Conservation (phyloP, 139 green algal genomes). For the Picocystis salinarum region DNA sequence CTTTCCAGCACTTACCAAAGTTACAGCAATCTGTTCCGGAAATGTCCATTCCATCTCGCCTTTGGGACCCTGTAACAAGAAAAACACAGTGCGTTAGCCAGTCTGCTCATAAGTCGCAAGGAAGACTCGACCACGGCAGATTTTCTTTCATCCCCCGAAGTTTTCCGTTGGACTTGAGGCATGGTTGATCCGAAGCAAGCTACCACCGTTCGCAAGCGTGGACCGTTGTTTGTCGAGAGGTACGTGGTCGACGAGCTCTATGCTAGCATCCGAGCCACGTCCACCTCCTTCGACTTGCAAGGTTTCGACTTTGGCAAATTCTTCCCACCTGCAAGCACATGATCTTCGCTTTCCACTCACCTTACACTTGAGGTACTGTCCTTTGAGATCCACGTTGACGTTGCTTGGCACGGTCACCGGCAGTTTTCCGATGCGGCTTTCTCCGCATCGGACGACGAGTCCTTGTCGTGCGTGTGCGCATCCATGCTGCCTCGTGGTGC, state of each 20-base stretch:
- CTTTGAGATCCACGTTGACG: conserved; percentile 56
- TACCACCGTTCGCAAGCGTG: not conserved
- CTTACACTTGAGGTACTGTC: conserved; percentile 54
- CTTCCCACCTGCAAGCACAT: not conserved
- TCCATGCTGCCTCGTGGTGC: too few relatives aligned
- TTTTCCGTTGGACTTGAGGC: not conserved
- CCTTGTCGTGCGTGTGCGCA: too few relatives aligned
- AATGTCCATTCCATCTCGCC: conserved; percentile 52
- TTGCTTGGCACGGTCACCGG: conserved; percentile 55
- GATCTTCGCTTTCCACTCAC: conserved; percentile 17
- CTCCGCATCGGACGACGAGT: conserved; percentile 5
- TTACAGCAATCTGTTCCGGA: conserved; percentile 30
- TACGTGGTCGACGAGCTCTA: not conserved
- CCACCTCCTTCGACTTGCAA: not conserved
- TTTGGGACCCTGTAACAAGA: conserved; percentile 50
- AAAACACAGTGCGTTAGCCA: not conserved
- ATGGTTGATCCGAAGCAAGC: not conserved
- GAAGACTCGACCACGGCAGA: not conserved
- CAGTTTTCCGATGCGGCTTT: conserved; percentile 74
- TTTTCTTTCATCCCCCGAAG: too few relatives aligned
- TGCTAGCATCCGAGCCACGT: not conserved
- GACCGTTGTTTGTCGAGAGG: not conserved
- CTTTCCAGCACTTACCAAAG: conserved; percentile 20
- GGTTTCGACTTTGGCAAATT: not conserved
- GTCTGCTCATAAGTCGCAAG: not conserved